A percentile compares a stretch with the other conserved stretches of the same genome.
Conservation (phyloP, 2,329 filamentous ascomycete species). For the Westerdykella aurantiaca region DNA sequence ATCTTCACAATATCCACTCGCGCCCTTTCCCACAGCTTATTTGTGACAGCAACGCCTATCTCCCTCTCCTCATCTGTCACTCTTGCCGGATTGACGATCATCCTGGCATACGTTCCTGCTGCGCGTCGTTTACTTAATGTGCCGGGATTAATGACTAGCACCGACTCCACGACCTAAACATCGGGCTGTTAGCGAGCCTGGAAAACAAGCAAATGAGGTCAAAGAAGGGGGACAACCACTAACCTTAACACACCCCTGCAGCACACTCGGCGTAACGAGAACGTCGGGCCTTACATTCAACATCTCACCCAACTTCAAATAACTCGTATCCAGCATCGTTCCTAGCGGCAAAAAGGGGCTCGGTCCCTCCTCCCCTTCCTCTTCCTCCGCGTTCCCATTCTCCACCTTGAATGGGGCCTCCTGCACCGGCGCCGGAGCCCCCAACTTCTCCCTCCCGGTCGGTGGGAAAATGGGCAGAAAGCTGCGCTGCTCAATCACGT, state of each 20-base stretch:
- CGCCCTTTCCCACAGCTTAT: constrained; percentile 74
- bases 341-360: constrained; percentile 49
- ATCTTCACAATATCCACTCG: constrained; percentile 85
- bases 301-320: constrained; percentile 87
- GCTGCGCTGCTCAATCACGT: constrained; percentile 83
- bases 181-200: not conserved
- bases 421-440: constrained; percentile 36
- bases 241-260: constrained; percentile 87
- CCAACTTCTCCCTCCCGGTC: constrained; percentile 61
- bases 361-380: constrained; percentile 48
- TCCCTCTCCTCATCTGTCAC: constrained; percentile 55
- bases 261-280: constrained; percentile 70
- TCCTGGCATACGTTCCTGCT: constrained; percentile 76
- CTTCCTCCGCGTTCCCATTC: constrained; percentile 39
- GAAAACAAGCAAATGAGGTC: not conserved
- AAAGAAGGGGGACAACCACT: constrained; percentile 17
- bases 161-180: constrained; percentile 76
- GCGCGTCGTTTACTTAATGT: constrained; percentile 77
- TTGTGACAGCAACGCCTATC: constrained; percentile 53
- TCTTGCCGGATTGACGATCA: constrained; percentile 65
- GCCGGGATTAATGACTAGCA: constrained; percentile 86
- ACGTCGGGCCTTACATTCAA: constrained; percentile 80
- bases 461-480: constrained; percentile 89
- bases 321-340: constrained; percentile 74
- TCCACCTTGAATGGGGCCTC: constrained; percentile 52